Percentiles rank a stretch among this genome's conserved stretches.
These are phyloP conservation scores for Eimeria sp. DNA, from an alignment of 169 alveolate genomes.

Conservation along the genomic window DNA sequence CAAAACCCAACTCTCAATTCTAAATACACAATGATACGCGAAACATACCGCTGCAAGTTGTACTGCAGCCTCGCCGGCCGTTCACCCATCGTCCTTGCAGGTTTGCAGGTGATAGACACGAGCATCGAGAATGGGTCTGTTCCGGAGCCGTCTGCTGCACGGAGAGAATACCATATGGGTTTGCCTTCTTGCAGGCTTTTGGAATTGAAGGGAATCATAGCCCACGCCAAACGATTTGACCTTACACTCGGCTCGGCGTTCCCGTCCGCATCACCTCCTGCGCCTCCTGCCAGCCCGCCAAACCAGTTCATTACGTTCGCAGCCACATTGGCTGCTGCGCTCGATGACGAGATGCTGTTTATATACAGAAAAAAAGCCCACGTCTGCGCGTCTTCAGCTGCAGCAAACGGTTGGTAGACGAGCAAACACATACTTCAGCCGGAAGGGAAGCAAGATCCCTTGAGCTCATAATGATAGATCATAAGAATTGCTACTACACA, in stretches of 20 bases:
- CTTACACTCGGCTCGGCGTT: slow-evolving; percentile 63
- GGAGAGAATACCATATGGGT: slow-evolving; percentile 92
- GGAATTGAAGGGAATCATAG: slow-evolving; percentile 89
- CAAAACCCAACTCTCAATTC: neutral
- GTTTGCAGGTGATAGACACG: slow-evolving; percentile 83
- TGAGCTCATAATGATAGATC: neutral
- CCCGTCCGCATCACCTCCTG: slow-evolving; percentile 66
- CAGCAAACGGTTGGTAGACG: neutral
- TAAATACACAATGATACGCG: too few species aligned
- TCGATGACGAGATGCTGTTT: slow-evolving; percentile 82
- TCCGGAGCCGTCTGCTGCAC: slow-evolving; percentile 79
- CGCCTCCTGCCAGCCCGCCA: slow-evolving; percentile 59
- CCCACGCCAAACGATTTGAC: slow-evolving; percentile 89
- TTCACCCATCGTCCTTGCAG: slow-evolving; percentile 81
- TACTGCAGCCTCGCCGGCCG: slow-evolving; percentile 92
- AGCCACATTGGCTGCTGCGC: slow-evolving; percentile 83
- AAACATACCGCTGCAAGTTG: slow-evolving; percentile 83
- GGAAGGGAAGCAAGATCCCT: neutral
- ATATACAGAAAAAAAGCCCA: slow-evolving; percentile 88
- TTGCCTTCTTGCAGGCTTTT: slow-evolving; percentile 87
- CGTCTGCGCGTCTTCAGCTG: slow-evolving; percentile 83
- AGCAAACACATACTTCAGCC: neutral
- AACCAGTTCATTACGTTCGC: slow-evolving; percentile 81
- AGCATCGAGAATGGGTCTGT: slow-evolving; percentile 85
- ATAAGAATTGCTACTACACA: neutral